These are phyloP conservation scores for Gynochthodes officinalis DNA, from an alignment of 257 asterid species.

Conservation along the genomic window DNA sequence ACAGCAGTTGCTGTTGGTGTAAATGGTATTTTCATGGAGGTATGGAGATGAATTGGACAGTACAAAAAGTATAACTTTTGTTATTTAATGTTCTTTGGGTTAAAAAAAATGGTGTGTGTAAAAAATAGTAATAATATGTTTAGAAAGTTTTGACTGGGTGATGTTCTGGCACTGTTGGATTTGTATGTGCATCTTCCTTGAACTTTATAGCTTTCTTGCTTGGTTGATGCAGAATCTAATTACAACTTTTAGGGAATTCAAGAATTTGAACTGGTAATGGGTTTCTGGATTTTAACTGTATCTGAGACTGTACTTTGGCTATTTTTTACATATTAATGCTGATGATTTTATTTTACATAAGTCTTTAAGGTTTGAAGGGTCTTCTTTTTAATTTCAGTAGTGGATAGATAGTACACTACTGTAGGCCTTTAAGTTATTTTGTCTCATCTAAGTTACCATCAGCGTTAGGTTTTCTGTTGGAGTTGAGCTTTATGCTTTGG, in stretches of 20 bases:
- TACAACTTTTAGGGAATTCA: too few species aligned
- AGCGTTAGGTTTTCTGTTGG: not conserved
- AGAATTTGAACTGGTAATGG: not conserved
- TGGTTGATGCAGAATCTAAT: not conserved
- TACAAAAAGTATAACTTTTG: not conserved
- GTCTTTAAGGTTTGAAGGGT: too few species aligned
- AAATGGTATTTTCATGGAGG: constrained; percentile 98
- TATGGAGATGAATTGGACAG: constrained; percentile 12
- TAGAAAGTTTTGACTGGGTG: not conserved
- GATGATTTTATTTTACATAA: too few species aligned
- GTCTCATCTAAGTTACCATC: not conserved
- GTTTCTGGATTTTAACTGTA: not conserved
- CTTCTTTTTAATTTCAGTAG: too few species aligned
- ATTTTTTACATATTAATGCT: too few species aligned
- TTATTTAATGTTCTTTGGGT: not conserved
- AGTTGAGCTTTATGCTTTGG: not conserved
- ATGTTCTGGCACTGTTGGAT: not conserved
- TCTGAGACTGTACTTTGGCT: too few species aligned
- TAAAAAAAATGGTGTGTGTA: not conserved
- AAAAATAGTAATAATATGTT: not conserved
- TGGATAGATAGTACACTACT: not conserved
- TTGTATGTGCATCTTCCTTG: not conserved
- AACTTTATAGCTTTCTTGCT: not conserved
- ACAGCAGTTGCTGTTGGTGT: constrained; percentile 98
- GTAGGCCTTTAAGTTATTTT: not conserved